Conservation (phyloP, 805 yeast species). For the Nakazawaea laoshanensis region DNA sequence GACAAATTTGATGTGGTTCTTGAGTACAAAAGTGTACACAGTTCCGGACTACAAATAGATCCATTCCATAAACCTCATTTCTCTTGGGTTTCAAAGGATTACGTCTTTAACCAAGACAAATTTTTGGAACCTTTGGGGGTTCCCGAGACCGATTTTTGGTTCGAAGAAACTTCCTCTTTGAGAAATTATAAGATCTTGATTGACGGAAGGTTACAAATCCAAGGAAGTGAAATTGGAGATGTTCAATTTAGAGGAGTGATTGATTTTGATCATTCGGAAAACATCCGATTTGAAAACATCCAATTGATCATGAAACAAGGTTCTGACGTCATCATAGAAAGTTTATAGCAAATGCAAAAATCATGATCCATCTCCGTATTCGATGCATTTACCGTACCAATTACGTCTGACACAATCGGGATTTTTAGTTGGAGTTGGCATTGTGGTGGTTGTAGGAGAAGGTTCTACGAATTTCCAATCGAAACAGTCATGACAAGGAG, state of each 20-base stretch:
- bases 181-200: conserved; percentile 23
- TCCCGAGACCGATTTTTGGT: conserved; percentile 12
- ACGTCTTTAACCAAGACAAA: conserved; percentile 15
- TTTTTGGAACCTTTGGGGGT: conserved; percentile 22
- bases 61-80: conserved; percentile 6
- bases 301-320: no score
- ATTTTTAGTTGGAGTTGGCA: conserved; percentile 15
- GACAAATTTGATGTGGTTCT: conserved; percentile 21
- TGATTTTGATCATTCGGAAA: conserved; percentile 27
- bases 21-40: conserved; percentile 19
- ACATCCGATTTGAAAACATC: conserved; percentile 20
- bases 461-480: conserved; percentile 69
- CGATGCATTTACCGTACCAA: conserved; percentile 60
- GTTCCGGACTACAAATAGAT: conserved; percentile 24
- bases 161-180: conserved; percentile 13
- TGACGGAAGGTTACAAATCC: conserved; percentile 20
- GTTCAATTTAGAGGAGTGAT: conserved; percentile 23
- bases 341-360: no score
- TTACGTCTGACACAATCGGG: conserved; percentile 45
- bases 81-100: conserved; percentile 10
- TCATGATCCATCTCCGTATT: conserved; percentile 22
- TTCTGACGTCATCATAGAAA: no score
- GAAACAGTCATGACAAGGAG: conserved; percentile 85
- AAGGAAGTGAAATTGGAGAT: conserved; percentile 13
- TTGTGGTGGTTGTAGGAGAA: conserved; percentile 15